Percentiles rank a stretch among this genome's conserved stretches.
phyloP scores from a whole-genome alignment of 805 yeast genomes.

The Nakazawaea pomicola region DNA sequence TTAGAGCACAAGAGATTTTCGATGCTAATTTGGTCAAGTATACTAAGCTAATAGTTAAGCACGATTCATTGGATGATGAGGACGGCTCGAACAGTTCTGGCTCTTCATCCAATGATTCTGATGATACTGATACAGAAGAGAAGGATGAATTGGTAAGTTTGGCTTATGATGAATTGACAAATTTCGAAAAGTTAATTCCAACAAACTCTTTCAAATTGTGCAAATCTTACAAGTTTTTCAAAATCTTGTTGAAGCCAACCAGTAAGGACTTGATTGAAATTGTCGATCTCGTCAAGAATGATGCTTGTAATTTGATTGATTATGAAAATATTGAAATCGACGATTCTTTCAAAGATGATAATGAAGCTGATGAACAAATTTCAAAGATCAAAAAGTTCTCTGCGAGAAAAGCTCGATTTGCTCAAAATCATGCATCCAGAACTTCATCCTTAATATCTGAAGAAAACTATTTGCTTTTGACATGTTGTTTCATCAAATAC shows the following conservation, averaged over 20 bases:
- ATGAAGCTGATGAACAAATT: slow-evolving; percentile 6
- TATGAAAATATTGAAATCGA: slow-evolving; percentile 11
- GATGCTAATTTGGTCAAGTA: slow-evolving; percentile 5
- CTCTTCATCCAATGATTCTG: neutral
- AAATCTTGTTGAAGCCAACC: slow-evolving; percentile 21
- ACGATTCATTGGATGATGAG: neutral
- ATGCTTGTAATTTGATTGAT: slow-evolving; percentile 21
- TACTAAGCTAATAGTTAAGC: neutral
- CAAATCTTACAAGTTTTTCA: slow-evolving; percentile 24
- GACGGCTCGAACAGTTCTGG: neutral
- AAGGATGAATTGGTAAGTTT: slow-evolving; percentile 11
- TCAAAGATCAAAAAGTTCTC: slow-evolving; percentile 1
- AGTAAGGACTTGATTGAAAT: slow-evolving; percentile 14
- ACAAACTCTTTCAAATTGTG: slow-evolving; percentile 20
- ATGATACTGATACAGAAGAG: slow-evolving; percentile 12
- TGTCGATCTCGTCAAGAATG: slow-evolving; percentile 14
- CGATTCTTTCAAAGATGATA: slow-evolving; percentile 9
- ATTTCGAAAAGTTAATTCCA: slow-evolving; percentile 20
- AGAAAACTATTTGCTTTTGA: slow-evolving; percentile 25
- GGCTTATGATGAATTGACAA: slow-evolving; percentile 12
- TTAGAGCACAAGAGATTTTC: slow-evolving; percentile 11
- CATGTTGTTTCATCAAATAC: slow-evolving; percentile 25
- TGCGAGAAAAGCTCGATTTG: neutral
- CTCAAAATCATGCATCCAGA: neutral
- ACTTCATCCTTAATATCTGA: slow-evolving; percentile 18